These are phyloP conservation scores for Calophaca sinica DNA, from an alignment of 306 rosid species.

Conservation along the genomic window DNA sequence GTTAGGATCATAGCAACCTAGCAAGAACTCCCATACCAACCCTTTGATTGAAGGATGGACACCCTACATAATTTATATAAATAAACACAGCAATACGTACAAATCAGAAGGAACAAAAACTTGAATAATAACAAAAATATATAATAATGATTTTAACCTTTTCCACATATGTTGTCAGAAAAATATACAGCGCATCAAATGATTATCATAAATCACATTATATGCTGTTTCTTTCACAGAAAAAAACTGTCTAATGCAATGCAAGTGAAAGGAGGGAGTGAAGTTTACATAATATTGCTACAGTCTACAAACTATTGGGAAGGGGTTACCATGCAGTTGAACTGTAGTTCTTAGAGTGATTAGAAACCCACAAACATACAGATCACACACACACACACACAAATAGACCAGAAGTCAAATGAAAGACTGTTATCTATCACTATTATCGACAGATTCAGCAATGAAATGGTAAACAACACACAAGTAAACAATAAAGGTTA, in stretches of 20 bases:
- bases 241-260: slow-evolving; percentile 5
- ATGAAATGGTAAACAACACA: slow-evolving; percentile 19
- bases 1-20: slow-evolving; percentile 89
- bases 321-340: slow-evolving; percentile 10
- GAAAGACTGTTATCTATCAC: background rate
- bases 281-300: slow-evolving; percentile 6
- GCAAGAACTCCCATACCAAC: slow-evolving; percentile 93
- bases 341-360: background rate
- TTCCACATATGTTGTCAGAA: background rate
- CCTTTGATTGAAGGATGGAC: slow-evolving; percentile 96
- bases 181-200: slow-evolving; percentile 31
- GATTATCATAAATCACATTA: slow-evolving; percentile 28
- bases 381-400: background rate
- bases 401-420: background rate
- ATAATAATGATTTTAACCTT: slow-evolving; percentile 14
- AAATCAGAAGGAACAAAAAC: slow-evolving; percentile 36
- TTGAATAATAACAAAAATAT: background rate
- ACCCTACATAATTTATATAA: slow-evolving; percentile 65
- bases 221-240: slow-evolving; percentile 28
- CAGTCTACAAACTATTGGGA: slow-evolving; percentile 19
- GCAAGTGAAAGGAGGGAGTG: background rate
- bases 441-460: slow-evolving; percentile 27
- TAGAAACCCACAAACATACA: slow-evolving; percentile 30
- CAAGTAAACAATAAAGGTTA: slow-evolving; percentile 48
- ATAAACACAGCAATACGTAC: slow-evolving; percentile 27